Conservation (phyloP, 352 stramenopile genomes). For the Globisporangium lucens region DNA sequence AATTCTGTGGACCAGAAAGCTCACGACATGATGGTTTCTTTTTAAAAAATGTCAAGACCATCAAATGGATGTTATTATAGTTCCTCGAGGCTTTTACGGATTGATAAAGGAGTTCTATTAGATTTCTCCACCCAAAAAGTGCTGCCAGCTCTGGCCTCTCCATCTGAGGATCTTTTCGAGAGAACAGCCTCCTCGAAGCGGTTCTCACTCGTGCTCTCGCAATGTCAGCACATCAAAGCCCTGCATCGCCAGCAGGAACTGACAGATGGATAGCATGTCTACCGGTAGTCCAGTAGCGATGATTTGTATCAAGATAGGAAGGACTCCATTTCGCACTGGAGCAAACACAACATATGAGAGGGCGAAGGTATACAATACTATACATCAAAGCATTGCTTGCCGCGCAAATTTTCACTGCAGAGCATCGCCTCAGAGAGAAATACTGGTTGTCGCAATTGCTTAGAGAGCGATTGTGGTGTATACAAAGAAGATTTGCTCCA, state of each 20-base stretch:
- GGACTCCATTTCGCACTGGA: background rate
- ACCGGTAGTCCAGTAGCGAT: no score
- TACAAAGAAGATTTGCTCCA: background rate
- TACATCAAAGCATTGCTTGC: background rate
- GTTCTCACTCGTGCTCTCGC: background rate
- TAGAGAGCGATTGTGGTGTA: background rate
- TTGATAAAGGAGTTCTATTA: no score
- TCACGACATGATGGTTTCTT: no score
- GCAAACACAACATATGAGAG: background rate
- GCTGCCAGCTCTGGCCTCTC: no score
- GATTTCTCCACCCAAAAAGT: no score
- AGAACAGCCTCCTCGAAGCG: background rate
- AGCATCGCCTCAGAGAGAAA: background rate
- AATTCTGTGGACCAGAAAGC: background rate
- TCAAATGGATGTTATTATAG: no score
- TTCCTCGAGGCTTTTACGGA: no score
- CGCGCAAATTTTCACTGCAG: background rate
- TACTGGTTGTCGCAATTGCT: background rate
- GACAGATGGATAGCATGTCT: background rate
- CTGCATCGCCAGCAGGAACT: background rate
- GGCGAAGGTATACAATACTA: no score
- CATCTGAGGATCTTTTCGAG: no score
- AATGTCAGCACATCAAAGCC: background rate
- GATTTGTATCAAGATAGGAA: background rate
- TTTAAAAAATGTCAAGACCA: no score